Conservation (phyloP, 108 stramenopile species). For the Phaeodactylum tricornutum region DNA sequence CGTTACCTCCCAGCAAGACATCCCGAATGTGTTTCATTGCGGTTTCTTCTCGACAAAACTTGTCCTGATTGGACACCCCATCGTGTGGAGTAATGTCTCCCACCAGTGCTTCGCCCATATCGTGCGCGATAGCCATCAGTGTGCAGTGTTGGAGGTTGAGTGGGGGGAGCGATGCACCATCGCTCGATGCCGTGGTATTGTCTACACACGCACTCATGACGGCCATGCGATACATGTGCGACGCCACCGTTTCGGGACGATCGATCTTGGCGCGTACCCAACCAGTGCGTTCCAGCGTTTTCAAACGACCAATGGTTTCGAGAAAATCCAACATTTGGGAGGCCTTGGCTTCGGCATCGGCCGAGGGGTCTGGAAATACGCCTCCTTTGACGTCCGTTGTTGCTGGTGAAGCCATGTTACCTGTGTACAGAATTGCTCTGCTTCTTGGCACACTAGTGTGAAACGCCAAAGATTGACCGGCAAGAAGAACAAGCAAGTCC, state of each 20-base stretch:
- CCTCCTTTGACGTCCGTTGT: too few species aligned
- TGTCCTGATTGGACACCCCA: conserved; percentile 34
- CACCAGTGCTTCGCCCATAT: conserved; percentile 69
- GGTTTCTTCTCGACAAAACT: conserved; percentile 44
- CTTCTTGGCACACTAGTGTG: too few species aligned
- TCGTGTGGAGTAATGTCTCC: conserved; percentile 77
- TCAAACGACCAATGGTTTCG: conserved; percentile 16
- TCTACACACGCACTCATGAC: not conserved
- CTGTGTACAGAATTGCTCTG: too few species aligned
- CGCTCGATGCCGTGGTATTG: not conserved
- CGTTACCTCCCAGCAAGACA: conserved; percentile 21
- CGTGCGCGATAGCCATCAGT: conserved; percentile 70
- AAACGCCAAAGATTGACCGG: too few species aligned
- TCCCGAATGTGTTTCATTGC: conserved; percentile 47
- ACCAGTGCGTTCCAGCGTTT: conserved; percentile 23
- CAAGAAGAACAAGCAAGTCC: too few species aligned
- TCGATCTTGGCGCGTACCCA: conserved; percentile 14
- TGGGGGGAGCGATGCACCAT: not conserved
- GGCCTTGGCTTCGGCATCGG: too few species aligned
- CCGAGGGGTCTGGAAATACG: too few species aligned
- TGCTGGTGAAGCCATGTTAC: too few species aligned
- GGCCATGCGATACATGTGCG: conserved; percentile 16
- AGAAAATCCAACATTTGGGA: too few species aligned
- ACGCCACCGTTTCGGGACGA: conserved; percentile 14
- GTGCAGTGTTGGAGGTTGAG: conserved; percentile 28